Base-by-base conservation (phyloP, 208 protist genomes). In the Acanthamoeba healyi region DNA sequence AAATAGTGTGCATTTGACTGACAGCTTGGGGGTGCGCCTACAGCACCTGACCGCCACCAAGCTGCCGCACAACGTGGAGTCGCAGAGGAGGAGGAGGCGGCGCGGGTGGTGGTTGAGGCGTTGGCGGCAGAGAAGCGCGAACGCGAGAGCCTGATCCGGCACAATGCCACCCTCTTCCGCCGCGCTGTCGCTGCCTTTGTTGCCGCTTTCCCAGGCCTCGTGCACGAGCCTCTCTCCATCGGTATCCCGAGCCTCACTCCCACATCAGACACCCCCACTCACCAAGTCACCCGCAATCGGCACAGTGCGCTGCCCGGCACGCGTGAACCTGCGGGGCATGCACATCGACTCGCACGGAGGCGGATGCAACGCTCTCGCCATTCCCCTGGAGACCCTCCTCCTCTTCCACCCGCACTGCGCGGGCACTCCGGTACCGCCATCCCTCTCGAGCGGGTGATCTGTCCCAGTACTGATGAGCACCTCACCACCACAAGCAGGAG, bases 301-400 rank as follows among this genome's bases (percentile, higher is more conserved):
- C 61, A 0, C 84, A 91, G 84, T 91, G 12, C 29, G 81, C 6
- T 90, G 93, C 34, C 93, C 93, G 32, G 92, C 77, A 26, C 32
- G 92, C 14, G 74, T 94, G 17, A 94, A 94, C 92, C 22, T 94
- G 12, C 24, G 92, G n/a, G 92, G 92, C 22, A 94, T 94, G 92
- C 92, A 94, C 92, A 65, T 94, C 19, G 92, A 94, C 56, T 90
- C 72, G 26, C 92, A 94, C 63, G 92, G 92, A n/a, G 92, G 92
- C 42, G 77, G 56, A 15, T 87, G 63, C 77, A 94, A 94, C 92
- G 72, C 92, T 12, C 32, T 94, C 22, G 92, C 92, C 40, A 65
- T 90, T 15, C 40, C 49, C 38, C 49, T 46, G 72, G 92, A 94
- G 42, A 94, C 92, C 6, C 17, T 94, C 42, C 51, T 94, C n/a